A percentile compares a stretch with the other conserved stretches of the same genome.
Conservation (phyloP, 495 filamentous ascomycete species). For the Neurospora sp. region DNA sequence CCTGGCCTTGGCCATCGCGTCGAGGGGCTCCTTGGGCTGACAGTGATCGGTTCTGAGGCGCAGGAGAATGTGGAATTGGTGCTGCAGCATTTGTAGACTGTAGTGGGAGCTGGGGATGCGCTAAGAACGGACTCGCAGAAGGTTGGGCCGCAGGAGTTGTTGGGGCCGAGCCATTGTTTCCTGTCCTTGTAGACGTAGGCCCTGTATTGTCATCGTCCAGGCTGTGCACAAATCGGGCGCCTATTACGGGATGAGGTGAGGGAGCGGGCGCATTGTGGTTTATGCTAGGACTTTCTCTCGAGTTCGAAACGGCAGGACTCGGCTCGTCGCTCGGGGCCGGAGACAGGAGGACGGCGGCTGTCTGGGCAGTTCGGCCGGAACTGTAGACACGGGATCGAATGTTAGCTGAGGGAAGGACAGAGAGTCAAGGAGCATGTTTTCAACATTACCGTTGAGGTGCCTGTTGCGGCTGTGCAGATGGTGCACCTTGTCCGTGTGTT, state of each 20-base stretch:
- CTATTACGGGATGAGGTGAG: conserved; percentile 7
- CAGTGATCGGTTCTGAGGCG: background rate
- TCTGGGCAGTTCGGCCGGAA: background rate
- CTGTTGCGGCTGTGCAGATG: conserved; percentile 2
- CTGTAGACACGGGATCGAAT: background rate
- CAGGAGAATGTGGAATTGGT: background rate
- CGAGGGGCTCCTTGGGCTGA: background rate
- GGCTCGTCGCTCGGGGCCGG: conserved; percentile 47
- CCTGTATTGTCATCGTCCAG: background rate
- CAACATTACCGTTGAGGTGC: conserved; percentile 7
- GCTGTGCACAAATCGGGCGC: conserved; percentile 19
- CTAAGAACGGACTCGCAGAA: background rate
- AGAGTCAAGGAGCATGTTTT: conserved; percentile 1
- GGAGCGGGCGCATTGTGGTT: background rate
- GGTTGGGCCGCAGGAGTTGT: background rate
- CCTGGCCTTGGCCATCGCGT: background rate
- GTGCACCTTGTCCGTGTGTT: background rate
- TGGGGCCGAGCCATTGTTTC: background rate
- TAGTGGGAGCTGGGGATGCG: background rate
- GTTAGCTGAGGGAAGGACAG: background rate
- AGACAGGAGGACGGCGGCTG: conserved; percentile 36
- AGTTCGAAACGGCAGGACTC: conserved; percentile 27
- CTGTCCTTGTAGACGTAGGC: background rate
- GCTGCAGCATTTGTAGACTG: background rate
- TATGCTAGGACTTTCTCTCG: conserved; percentile 20